Conservation (phyloP, 768 basidiomycete species). For the Sistotremastrum suecicum region DNA sequence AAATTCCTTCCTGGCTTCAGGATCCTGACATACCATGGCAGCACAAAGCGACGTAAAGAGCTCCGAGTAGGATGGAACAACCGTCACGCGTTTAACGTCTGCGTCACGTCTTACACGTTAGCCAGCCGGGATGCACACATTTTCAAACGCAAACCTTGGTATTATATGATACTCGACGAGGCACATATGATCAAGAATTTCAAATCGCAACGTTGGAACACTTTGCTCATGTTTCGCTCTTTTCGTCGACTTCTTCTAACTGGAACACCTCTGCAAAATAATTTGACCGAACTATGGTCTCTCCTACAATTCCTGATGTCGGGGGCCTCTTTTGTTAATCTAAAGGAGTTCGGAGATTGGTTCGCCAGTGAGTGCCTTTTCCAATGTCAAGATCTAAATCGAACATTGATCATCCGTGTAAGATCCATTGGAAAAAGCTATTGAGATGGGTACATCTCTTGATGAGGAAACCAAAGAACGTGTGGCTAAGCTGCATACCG, state of each 20-base stretch:
- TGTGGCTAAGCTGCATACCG: conserved; percentile 78
- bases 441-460: conserved; percentile 64
- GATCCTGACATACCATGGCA: conserved; percentile 82
- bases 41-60: conserved; percentile 77
- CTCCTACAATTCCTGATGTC: conserved; percentile 91
- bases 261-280: conserved; percentile 94
- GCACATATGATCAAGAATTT: conserved; percentile 99
- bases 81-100: conserved; percentile 82
- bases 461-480: conserved; percentile 80
- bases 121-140: conserved; percentile 85
- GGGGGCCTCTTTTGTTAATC: conserved; percentile 74
- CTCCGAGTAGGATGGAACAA: conserved; percentile 85
- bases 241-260: conserved; percentile 82
- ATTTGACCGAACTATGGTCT: conserved; percentile 91
- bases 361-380: conserved; percentile 67
- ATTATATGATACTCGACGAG: conserved; percentile 93
- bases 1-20: conserved; percentile 87
- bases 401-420: neutral
- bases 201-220: conserved; percentile 87
- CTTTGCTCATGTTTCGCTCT: conserved; percentile 74
- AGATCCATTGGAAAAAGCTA: conserved; percentile 91
- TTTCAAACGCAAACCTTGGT: conserved; percentile 88
- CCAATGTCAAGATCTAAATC: neutral
- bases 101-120: conserved; percentile 87
- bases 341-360: conserved; percentile 93